Conservation (phyloP, 2,329 filamentous ascomycete genomes). For the Dactylella cylindrospora region DNA sequence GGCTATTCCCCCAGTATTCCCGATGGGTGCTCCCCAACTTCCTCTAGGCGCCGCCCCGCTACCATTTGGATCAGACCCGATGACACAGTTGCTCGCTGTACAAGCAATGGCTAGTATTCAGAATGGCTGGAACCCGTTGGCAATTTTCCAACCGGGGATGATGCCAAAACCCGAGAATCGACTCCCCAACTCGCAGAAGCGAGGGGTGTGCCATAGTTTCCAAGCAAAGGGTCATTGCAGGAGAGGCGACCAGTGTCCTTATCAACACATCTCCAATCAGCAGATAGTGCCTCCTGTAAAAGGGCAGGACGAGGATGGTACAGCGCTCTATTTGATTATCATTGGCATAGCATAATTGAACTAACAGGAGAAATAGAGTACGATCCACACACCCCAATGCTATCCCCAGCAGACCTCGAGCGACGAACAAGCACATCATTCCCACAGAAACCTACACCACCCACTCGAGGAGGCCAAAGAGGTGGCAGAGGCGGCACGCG, state of each 20-base stretch:
- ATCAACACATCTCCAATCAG: slow-evolving; percentile 61
- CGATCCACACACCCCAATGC: slow-evolving; percentile 60
- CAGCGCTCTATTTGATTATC: neutral
- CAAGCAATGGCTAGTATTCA: slow-evolving; percentile 51
- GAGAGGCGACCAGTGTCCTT: slow-evolving; percentile 66
- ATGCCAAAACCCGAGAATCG: slow-evolving; percentile 15
- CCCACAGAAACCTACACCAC: slow-evolving; percentile 7
- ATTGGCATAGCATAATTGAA: neutral
- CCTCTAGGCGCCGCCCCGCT: slow-evolving; percentile 13
- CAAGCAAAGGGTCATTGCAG: slow-evolving; percentile 56
- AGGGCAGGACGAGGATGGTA: slow-evolving; percentile 46
- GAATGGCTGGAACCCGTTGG: slow-evolving; percentile 34
- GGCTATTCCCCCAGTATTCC: slow-evolving; percentile 48
- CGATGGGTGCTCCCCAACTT: slow-evolving; percentile 23
- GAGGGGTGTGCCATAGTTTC: slow-evolving; percentile 38
- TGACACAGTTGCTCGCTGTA: slow-evolving; percentile 65
- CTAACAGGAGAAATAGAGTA: slow-evolving; percentile 55
- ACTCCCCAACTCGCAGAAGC: slow-evolving; percentile 22
- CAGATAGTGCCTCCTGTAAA: slow-evolving; percentile 29
- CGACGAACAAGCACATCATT: slow-evolving; percentile 28
- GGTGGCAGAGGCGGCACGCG: slow-evolving; percentile 50
- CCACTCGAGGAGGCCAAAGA: slow-evolving; percentile 48
- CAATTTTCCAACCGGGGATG: slow-evolving; percentile 31
- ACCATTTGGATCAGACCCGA: slow-evolving; percentile 55
- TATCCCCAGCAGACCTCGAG: slow-evolving; percentile 47